Percentiles rank a stretch among this genome's conserved stretches.
Evolutionary conservation across 371 early-diverging fungal genomes (phyloP).

Genomic region (Mortierella sp.): DNA sequence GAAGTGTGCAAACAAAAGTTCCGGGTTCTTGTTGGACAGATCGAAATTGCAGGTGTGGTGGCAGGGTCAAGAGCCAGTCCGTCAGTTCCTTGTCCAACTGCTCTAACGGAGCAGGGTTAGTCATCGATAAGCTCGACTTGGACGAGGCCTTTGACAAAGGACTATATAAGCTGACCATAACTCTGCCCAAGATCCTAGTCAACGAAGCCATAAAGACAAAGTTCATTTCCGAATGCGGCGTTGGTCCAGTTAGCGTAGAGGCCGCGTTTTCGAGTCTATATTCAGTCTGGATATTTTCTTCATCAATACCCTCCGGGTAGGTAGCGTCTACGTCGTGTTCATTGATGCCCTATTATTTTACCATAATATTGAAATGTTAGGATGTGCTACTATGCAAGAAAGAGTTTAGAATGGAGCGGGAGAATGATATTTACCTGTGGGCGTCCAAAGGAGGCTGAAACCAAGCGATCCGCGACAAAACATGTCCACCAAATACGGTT

Average conservation of each 20-base stretch:
- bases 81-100: conserved; percentile 54
- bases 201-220: conserved; percentile 46
- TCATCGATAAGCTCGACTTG: conserved; percentile 44
- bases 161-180: conserved; percentile 53
- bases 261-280: conserved; percentile 26
- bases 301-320: conserved; percentile 51
- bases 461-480: conserved; percentile 68
- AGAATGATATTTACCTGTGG: conserved; percentile 39
- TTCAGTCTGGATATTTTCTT: conserved; percentile 31
- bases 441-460: conserved; percentile 53
- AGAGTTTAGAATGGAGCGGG: no score
- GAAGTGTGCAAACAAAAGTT: conserved; percentile 61
- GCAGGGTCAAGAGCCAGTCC: conserved; percentile 52
- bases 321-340: conserved; percentile 52
- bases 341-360: conserved; percentile 42
- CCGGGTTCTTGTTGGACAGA: conserved; percentile 53
- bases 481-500: conserved; percentile 73
- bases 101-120: conserved; percentile 55
- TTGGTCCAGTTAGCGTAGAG: conserved; percentile 32
- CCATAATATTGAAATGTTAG: no score
- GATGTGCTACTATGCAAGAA: no score
- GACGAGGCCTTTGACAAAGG: conserved; percentile 48
- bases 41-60: conserved; percentile 50
- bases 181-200: conserved; percentile 48
- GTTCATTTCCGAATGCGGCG: conserved; percentile 45